A percentile compares a stretch with the other conserved stretches of the same genome.
phyloP scores from a whole-genome alignment of 257 asterid genomes.

The Nyctanthes arbortristis region DNA sequence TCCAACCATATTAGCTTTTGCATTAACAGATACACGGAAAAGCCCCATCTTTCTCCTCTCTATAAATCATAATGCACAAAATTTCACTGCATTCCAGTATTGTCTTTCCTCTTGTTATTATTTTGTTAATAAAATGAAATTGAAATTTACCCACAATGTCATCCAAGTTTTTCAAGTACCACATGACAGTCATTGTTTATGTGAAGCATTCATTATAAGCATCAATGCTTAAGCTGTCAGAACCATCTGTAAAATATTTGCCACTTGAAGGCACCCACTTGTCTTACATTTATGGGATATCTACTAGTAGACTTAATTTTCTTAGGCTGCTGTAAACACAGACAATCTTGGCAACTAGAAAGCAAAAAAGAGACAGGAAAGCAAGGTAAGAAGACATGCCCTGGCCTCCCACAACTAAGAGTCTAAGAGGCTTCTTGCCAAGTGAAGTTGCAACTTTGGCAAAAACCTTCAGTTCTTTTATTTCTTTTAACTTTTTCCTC shows the following conservation, averaged over 20 bases:
- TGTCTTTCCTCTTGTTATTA: background rate
- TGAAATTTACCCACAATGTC: slow-evolving; percentile 11
- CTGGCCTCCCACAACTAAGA: background rate
- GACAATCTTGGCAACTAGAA: background rate
- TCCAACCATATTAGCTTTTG: background rate
- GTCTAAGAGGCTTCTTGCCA: background rate
- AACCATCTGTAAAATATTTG: background rate
- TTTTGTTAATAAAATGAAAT: background rate
- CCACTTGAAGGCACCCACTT: background rate
- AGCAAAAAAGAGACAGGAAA: background rate
- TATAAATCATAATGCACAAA: background rate
- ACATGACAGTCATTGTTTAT: background rate
- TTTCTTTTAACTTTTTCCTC: background rate
- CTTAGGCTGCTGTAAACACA: background rate
- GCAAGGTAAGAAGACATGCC: background rate
- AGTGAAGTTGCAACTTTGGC: slow-evolving; percentile 1
- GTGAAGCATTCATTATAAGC: background rate
- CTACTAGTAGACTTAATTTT: background rate
- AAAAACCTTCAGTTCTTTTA: background rate
- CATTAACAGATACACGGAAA: background rate
- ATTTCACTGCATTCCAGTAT: slow-evolving; percentile 7
- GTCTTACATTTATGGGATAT: background rate
- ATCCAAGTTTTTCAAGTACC: background rate
- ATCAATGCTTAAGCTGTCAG: background rate
- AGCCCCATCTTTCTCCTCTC: background rate